These are phyloP conservation scores for Rugonectria rugulosa DNA, from an alignment of 2,329 filamentous ascomycete species.

Conservation along the genomic window DNA sequence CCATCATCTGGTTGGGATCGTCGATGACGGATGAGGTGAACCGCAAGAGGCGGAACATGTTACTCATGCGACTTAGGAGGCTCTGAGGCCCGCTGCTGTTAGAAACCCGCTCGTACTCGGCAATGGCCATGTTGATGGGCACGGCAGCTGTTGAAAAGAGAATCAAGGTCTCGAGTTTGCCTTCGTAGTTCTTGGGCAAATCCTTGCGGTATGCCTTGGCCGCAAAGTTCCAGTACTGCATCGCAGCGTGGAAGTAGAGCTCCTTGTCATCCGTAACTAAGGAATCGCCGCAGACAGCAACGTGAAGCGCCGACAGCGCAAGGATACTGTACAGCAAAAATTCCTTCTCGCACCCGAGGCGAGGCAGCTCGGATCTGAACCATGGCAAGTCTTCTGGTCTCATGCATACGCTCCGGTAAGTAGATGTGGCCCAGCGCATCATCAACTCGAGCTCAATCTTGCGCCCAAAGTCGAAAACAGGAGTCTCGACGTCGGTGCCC, in stretches of 20 bases:
- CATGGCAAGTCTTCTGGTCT: slow-evolving; percentile 47
- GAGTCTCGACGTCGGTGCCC: too few relatives aligned
- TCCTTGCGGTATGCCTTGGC: slow-evolving; percentile 32
- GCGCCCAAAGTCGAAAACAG: slow-evolving; percentile 31
- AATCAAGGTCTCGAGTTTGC: slow-evolving; percentile 34
- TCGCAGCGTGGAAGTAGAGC: slow-evolving; percentile 31
- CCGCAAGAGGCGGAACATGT: slow-evolving; percentile 32
- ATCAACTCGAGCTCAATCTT: slow-evolving; percentile 58
- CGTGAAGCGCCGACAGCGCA: slow-evolving; percentile 32
- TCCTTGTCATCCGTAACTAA: slow-evolving; percentile 25
- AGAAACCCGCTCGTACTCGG: slow-evolving; percentile 26
- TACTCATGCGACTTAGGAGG: slow-evolving; percentile 26
- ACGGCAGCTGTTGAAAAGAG: slow-evolving; percentile 35
- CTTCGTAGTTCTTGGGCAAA: slow-evolving; percentile 28
- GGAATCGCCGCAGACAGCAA: slow-evolving; percentile 30
- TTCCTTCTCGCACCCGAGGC: slow-evolving; percentile 46
- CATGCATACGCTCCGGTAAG: slow-evolving; percentile 49
- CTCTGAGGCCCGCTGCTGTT: slow-evolving; percentile 20
- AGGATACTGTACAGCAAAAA: slow-evolving; percentile 49
- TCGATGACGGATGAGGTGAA: slow-evolving; percentile 24
- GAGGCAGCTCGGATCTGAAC: slow-evolving; percentile 44
- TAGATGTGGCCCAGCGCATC: slow-evolving; percentile 58
- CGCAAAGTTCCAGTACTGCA: slow-evolving; percentile 37
- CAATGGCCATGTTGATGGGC: slow-evolving; percentile 35
- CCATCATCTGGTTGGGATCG: slow-evolving; percentile 26